Percentiles rank a stretch among this genome's conserved stretches.
Conservation (phyloP, 768 basidiomycete species). For the Macrolepiota fuliginosa region DNA sequence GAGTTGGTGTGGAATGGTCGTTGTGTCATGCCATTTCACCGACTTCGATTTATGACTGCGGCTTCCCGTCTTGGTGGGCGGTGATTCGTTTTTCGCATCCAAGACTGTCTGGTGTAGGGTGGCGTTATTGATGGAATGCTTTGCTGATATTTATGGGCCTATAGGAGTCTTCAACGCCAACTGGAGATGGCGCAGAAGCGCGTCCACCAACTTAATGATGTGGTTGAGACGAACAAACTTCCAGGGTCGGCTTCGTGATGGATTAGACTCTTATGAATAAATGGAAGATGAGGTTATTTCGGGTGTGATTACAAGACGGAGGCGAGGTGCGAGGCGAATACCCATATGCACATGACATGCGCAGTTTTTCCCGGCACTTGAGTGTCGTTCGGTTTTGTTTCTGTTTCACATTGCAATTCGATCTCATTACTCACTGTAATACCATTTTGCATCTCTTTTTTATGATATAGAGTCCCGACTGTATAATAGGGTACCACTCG, state of each 20-base stretch:
- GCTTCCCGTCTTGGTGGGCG: background rate
- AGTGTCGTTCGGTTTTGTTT: background rate
- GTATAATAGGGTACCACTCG: background rate
- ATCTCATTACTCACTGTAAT: background rate
- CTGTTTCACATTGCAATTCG: background rate
- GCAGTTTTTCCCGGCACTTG: background rate
- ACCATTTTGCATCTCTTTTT: background rate
- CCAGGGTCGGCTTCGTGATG: slow-evolving; percentile 8
- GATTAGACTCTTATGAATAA: background rate
- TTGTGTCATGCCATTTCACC: background rate
- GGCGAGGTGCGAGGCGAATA: background rate
- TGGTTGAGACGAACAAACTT: slow-evolving; percentile 41
- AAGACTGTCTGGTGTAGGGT: background rate
- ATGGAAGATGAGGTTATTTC: background rate
- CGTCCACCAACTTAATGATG: slow-evolving; percentile 55
- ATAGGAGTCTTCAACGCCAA: slow-evolving; percentile 73
- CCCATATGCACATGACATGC: background rate
- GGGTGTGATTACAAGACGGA: background rate
- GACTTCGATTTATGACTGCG: background rate
- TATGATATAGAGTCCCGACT: background rate
- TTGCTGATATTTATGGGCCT: background rate
- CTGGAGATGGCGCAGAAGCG: slow-evolving; percentile 78
- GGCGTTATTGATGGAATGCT: background rate
- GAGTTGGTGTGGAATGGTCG: background rate
- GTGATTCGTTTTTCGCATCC: background rate